These are phyloP conservation scores for Macrophomina pseudophaseolina DNA, from an alignment of 2,329 filamentous ascomycete genomes.

Conservation along the genomic window DNA sequence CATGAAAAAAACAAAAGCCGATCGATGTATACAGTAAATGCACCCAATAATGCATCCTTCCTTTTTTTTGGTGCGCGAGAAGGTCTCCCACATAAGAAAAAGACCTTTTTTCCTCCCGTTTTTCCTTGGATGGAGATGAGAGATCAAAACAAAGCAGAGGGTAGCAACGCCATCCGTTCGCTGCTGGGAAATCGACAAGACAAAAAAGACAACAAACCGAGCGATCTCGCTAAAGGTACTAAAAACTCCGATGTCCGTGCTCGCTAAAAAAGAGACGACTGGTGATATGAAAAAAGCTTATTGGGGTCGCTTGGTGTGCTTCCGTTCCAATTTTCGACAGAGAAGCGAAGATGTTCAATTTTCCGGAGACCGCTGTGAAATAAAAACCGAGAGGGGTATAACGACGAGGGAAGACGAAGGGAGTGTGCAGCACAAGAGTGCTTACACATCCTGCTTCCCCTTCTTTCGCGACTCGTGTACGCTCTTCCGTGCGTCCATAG, in stretches of 20 bases:
- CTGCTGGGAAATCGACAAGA: not conserved
- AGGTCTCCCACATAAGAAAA: not conserved
- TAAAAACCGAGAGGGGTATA: not conserved
- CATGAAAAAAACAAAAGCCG: conserved; percentile 1
- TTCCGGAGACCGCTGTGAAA: conserved; percentile 2
- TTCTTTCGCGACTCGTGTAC: conserved; percentile 19
- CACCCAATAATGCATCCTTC: conserved; percentile 4
- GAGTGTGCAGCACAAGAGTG: not conserved
- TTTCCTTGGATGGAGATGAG: not conserved
- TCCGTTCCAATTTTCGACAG: conserved; percentile 20
- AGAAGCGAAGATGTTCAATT: conserved; percentile 16
- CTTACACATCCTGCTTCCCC: conserved; percentile 19
- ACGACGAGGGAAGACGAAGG: not conserved
- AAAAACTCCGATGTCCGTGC: conserved; percentile 18
- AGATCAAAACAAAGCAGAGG: not conserved
- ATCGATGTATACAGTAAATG: conserved; percentile 6
- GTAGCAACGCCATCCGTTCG: not conserved
- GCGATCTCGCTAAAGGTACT: conserved; percentile 10
- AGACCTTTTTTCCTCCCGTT: not conserved
- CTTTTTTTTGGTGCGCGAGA: not conserved
- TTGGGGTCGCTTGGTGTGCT: not conserved
- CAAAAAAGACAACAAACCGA: conserved; percentile 1
- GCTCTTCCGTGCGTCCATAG: conserved; percentile 32
- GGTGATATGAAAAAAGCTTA: not conserved
- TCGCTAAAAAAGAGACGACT: conserved; percentile 18